Evolutionary conservation across 495 filamentous ascomycete genomes (phyloP).

Genomic region (Friedmanniomyces endolithicus): DNA sequence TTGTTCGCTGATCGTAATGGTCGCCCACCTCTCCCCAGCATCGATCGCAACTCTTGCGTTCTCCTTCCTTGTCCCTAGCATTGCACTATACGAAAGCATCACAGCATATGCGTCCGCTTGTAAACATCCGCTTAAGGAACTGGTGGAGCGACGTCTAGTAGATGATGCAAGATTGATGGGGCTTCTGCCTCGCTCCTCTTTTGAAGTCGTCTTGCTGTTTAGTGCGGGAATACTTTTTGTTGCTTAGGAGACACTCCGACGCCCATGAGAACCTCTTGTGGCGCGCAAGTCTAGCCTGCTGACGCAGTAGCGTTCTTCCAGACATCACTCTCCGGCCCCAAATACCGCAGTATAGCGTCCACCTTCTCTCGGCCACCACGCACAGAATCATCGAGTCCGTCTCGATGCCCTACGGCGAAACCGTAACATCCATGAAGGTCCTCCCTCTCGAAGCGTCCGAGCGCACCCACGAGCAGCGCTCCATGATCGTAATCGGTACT

Average conservation of each 20-base stretch:
- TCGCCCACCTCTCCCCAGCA: too few species aligned
- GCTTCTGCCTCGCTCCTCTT: conserved; percentile 38
- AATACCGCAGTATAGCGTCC: conserved; percentile 16
- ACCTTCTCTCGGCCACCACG: conserved; percentile 11
- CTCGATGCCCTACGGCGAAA: conserved; percentile 18
- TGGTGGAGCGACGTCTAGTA: conserved; percentile 22
- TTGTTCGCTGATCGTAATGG: too few species aligned
- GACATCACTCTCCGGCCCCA: conserved; percentile 11
- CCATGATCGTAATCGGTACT: conserved; percentile 74
- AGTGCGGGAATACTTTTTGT: conserved; percentile 38
- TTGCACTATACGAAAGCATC: conserved; percentile 11
- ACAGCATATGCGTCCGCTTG: conserved; percentile 23
- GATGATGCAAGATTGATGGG: conserved; percentile 19
- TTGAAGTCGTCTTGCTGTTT: background rate
- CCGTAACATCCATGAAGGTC: conserved; percentile 69
- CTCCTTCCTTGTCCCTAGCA: background rate
- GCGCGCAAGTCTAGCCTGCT: background rate
- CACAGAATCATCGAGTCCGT: conserved; percentile 11
- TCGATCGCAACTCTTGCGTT: background rate
- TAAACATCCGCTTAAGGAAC: background rate
- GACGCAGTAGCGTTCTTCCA: background rate
- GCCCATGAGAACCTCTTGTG: background rate
- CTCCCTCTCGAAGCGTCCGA: conserved; percentile 83
- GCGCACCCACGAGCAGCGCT: conserved; percentile 68
- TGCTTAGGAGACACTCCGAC: conserved; percentile 8